Conservation (phyloP, 73 alveolate genomes). For the Blepharisma japonicum region DNA sequence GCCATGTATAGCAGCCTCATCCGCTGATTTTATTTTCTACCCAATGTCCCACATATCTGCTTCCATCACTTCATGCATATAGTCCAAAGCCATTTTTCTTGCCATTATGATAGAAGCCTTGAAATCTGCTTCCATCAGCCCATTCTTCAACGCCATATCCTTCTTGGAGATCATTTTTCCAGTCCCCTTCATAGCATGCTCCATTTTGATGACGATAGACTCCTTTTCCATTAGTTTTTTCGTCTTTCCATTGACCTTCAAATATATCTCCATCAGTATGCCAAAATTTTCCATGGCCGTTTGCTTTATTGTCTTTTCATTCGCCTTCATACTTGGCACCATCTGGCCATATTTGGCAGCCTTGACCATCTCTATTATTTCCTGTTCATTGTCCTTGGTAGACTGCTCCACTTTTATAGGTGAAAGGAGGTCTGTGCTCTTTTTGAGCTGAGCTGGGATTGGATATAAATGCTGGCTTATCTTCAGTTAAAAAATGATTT, state of each 20-base stretch:
- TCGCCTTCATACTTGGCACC: conserved; percentile 78
- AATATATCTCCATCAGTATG: conserved; percentile 80
- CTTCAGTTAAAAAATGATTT: neutral
- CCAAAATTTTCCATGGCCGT: conserved; percentile 77
- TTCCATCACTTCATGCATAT: conserved; percentile 76
- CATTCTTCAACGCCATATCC: conserved; percentile 57
- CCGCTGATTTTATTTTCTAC: conserved; percentile 57
- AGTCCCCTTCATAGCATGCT: conserved; percentile 72
- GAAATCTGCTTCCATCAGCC: conserved; percentile 68
- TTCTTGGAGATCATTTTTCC: conserved; percentile 66
- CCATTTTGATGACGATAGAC: conserved; percentile 64
- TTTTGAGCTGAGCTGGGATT: neutral
- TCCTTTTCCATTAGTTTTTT: conserved; percentile 69
- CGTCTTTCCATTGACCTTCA: conserved; percentile 73
- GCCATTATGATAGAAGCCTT: conserved; percentile 53
- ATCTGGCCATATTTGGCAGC: conserved; percentile 77
- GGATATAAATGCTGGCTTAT: neutral
- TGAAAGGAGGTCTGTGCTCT: neutral
- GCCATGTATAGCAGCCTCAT: conserved; percentile 61
- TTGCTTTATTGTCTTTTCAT: conserved; percentile 63
- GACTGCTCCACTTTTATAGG: conserved; percentile 53
- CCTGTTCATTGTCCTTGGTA: conserved; percentile 86
- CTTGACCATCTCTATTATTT: conserved; percentile 78
- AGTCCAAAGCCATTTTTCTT: conserved; percentile 62
- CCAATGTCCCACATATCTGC: conserved; percentile 77